These are phyloP conservation scores for Calophaca sinica DNA, from an alignment of 306 rosid genomes.

Conservation along the genomic window DNA sequence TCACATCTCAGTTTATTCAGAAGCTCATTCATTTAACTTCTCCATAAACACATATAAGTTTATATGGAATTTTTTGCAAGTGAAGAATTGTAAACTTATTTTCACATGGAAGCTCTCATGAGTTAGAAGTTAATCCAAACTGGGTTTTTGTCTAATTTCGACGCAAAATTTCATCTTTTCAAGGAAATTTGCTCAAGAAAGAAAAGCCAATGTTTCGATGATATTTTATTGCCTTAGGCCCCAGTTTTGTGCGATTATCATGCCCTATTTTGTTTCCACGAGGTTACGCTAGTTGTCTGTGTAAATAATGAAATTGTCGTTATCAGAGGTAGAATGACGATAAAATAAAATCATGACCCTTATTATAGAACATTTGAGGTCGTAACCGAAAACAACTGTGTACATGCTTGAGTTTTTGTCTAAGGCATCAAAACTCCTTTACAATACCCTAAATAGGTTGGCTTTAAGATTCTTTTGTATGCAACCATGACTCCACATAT, in stretches of 20 bases:
- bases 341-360: no score
- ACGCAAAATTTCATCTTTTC: not conserved
- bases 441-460: not conserved
- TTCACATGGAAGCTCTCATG: not conserved
- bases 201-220: not conserved
- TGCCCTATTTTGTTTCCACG: no score
- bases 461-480: slow-evolving; percentile 4
- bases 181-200: not conserved
- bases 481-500: not conserved
- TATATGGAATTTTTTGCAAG: not conserved
- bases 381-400: no score
- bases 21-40: not conserved
- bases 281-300: no score
- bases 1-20: not conserved
- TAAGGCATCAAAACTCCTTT: no score
- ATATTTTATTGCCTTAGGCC: not conserved
- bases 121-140: not conserved
- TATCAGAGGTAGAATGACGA: no score
- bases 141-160: not conserved
- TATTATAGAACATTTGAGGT: no score
- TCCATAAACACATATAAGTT: not conserved
- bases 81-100: not conserved
- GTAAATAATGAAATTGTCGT: no score
- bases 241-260: no score
- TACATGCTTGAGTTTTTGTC: no score